Evolutionary conservation across 805 yeast genomes (phyloP).

Genomic region (Wickerhamiella musiphila): DNA sequence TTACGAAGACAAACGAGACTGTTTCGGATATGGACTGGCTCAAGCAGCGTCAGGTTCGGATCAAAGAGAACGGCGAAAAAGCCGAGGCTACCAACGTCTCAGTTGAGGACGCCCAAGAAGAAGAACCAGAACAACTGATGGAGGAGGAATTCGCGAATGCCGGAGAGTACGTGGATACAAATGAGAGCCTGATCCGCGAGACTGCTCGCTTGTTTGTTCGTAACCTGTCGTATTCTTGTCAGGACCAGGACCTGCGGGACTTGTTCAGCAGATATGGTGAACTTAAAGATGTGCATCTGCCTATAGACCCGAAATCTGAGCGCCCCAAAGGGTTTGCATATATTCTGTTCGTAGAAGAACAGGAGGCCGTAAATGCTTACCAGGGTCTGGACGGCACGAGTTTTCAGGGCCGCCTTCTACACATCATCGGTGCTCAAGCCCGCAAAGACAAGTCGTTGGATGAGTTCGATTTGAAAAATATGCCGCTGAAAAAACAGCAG

Average conservation of each 20-base stretch:
- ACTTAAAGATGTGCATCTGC: constrained; percentile 79
- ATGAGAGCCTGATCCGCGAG: constrained; percentile 33
- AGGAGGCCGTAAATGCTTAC: constrained; percentile 65
- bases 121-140: constrained; percentile 6
- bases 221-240: constrained; percentile 63
- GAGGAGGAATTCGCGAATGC: constrained; percentile 4
- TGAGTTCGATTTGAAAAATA: constrained; percentile 76
- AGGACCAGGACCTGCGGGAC: constrained; percentile 57
- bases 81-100: constrained; percentile 2
- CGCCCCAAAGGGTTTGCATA: constrained; percentile 88
- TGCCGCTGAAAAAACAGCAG: constrained; percentile 82
- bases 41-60: constrained; percentile 53
- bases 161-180: constrained; percentile 23
- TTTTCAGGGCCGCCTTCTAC: constrained; percentile 86
- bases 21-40: constrained; percentile 81
- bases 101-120: constrained; percentile 1
- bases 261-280: constrained; percentile 54
- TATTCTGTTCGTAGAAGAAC: constrained; percentile 46
- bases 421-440: constrained; percentile 69
- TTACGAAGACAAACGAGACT: constrained; percentile 28
- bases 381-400: constrained; percentile 63
- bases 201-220: constrained; percentile 80
- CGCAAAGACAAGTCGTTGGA: constrained; percentile 72
- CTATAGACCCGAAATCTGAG: constrained; percentile 78
- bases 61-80: constrained; percentile 29